Percentiles rank a stretch among this genome's conserved stretches.
Evolutionary conservation across 768 basidiomycete species (phyloP).

Genomic region (Xerocomus potaroensis): DNA sequence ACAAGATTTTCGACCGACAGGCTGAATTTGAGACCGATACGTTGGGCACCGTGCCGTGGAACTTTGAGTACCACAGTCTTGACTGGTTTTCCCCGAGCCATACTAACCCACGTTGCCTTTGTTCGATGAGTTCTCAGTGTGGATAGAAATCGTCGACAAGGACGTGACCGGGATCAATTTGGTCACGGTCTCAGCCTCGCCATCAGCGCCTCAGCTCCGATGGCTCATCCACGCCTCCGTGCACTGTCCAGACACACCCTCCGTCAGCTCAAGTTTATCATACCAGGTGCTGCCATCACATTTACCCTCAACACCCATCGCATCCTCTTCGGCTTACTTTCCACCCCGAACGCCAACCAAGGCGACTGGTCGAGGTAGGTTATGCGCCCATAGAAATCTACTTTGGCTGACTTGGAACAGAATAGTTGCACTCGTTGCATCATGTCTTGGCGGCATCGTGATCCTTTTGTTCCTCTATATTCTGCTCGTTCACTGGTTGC

Average conservation of each 20-base stretch:
- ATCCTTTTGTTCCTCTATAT: conserved; percentile 70
- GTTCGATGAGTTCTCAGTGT: no score
- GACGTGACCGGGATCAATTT: no score
- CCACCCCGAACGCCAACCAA: conserved; percentile 27
- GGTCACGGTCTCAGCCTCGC: no score
- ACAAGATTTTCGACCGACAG: conserved; percentile 56
- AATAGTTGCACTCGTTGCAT: conserved; percentile 48
- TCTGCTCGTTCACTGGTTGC: conserved; percentile 59
- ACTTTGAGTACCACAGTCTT: conserved; percentile 60
- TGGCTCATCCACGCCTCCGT: no score
- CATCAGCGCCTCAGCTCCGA: no score
- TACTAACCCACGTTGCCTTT: no score
- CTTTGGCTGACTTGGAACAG: conserved; percentile 33
- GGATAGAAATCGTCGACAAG: no score
- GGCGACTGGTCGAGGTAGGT: conserved; percentile 51
- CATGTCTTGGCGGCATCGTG: conserved; percentile 55
- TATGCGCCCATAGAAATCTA: background rate
- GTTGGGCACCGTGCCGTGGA: conserved; percentile 72
- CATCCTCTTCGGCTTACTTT: conserved; percentile 42
- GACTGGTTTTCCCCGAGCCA: conserved; percentile 44
- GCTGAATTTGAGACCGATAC: conserved; percentile 59
- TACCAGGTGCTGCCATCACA: conserved; percentile 64
- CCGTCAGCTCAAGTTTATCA: conserved; percentile 69
- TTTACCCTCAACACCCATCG: conserved; percentile 56
- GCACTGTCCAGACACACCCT: conserved; percentile 47